Conservation (phyloP, 208 protist genomes). For the Phytomonas francai region DNA sequence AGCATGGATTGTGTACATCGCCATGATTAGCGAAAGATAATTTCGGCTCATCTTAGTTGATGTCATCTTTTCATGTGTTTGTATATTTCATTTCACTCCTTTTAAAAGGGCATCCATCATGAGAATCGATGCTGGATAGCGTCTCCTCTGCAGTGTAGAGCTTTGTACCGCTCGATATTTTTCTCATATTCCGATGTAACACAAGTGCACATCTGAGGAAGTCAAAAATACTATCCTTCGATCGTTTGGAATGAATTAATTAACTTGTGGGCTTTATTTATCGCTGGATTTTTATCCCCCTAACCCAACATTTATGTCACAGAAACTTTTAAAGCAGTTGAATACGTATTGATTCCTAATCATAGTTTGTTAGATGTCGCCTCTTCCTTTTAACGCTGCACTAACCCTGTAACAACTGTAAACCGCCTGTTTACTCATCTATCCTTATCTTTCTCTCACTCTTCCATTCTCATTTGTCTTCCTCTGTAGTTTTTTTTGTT, state of each 20-base stretch:
- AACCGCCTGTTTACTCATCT: slow-evolving; percentile 2
- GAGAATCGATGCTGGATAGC: background rate
- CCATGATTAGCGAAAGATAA: background rate
- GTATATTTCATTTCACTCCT: background rate
- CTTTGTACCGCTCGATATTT: background rate
- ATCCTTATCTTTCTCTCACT: background rate
- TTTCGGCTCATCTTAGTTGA: background rate
- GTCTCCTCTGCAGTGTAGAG: background rate
- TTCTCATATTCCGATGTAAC: background rate
- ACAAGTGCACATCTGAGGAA: background rate
- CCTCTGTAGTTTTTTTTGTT: slow-evolving; percentile 9
- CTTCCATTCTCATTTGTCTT: slow-evolving; percentile 2
- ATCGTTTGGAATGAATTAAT: background rate
- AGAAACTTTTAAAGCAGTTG: slow-evolving; percentile 6
- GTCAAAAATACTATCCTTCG: background rate
- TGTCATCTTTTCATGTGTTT: background rate
- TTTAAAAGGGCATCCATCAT: background rate
- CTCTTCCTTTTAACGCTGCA: background rate
- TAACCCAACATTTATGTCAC: slow-evolving; percentile 6
- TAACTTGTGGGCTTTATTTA: slow-evolving; percentile 3
- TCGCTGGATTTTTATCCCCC: background rate
- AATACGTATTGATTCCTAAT: background rate
- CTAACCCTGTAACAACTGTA: background rate
- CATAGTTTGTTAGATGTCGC: background rate
- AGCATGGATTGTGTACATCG: background rate